Evolutionary conservation across 352 stramenopile genomes (phyloP), one percentile per base, ranked within the genome.

Genomic region (Globisporangium takayamanum): DNA sequence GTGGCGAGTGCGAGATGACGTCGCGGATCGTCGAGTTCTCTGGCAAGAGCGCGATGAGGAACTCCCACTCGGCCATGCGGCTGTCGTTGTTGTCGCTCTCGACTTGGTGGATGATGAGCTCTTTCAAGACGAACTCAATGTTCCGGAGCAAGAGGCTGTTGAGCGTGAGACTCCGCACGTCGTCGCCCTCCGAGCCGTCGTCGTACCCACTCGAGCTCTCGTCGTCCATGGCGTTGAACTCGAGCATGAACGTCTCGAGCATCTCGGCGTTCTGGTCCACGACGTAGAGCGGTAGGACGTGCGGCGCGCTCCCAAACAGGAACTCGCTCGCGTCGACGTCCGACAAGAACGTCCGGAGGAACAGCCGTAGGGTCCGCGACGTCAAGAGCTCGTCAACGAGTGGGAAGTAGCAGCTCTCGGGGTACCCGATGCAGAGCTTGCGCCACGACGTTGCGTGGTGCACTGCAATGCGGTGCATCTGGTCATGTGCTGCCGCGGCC

Each of bases 21-120:
- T 91, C 81, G 47, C 69, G 67, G 28, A 84, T 67, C 10, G 72
- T 87, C 25, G 63, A 69, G 45, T 89, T 84, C 51, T 86, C 72
- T 14, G 74, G 76, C 37, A 89, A 60, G 36, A 85, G 86, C 53
- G 78, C 76, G 49, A 89, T 74, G 47, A 91, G 62, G 60, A 91
- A 91, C 37, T 88, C 79, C 76, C 73, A 88, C 62, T 87, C 77
- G 20, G 70, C 74, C 5, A 87, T 25, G 10, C 73, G 67, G 25
- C 78, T 78, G 12, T 76, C 58, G 62, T 82, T 87, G 14, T 77
- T 73, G 1, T 72, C 62, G 52, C 59, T 55, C 64, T 84, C 64
- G 18, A 86, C 69, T 44, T 88, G 78, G 52, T 85, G 71, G 33
- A 88, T 85, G 22, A 88, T 76, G 15, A 88, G 36, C 57, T 87